A percentile compares a stretch with the other conserved stretches of the same genome.
phyloP scores from a whole-genome alignment of 371 early-diverging fungal species.

The Rhizomucor miehei region DNA sequence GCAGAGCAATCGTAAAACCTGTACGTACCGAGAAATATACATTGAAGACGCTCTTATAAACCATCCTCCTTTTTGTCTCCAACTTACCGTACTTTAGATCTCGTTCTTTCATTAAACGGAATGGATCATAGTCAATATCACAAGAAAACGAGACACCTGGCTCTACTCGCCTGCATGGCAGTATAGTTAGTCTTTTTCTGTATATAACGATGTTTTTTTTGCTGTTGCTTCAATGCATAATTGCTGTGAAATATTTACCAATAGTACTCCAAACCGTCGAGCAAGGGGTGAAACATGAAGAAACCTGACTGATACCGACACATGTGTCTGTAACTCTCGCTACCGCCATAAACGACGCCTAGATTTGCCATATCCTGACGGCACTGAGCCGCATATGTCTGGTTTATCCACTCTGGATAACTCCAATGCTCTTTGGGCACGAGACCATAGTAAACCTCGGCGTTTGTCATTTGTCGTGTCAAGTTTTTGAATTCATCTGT shows the following conservation, averaged over 20 bases:
- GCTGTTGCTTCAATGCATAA: neutral
- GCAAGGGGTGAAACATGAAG: conserved; percentile 71
- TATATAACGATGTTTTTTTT: conserved; percentile 60
- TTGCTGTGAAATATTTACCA: too few relatives aligned
- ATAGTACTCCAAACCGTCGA: conserved; percentile 80
- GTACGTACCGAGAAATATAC: neutral
- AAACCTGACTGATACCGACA: conserved; percentile 80
- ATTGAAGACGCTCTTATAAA: too few relatives aligned
- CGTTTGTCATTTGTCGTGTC: conserved; percentile 50
- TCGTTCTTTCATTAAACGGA: conserved; percentile 75
- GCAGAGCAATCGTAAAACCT: conserved; percentile 73
- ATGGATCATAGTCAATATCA: conserved; percentile 89
- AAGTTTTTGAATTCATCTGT: conserved; percentile 69
- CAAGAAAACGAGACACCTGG: conserved; percentile 88
- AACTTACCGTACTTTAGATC: conserved; percentile 77
- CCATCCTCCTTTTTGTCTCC: neutral
- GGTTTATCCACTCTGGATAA: conserved; percentile 81
- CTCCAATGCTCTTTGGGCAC: conserved; percentile 73
- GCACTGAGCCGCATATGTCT: conserved; percentile 54
- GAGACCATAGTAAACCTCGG: conserved; percentile 48
- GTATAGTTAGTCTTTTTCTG: conserved; percentile 62
- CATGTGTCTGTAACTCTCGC: conserved; percentile 92
- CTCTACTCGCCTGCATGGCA: conserved; percentile 90
- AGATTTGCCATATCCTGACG: conserved; percentile 60
- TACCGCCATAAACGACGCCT: conserved; percentile 79